These are phyloP conservation scores for Immersiporthe knoxdaviesiana DNA, from an alignment of 2,329 filamentous ascomycete species.

Conservation along the genomic window DNA sequence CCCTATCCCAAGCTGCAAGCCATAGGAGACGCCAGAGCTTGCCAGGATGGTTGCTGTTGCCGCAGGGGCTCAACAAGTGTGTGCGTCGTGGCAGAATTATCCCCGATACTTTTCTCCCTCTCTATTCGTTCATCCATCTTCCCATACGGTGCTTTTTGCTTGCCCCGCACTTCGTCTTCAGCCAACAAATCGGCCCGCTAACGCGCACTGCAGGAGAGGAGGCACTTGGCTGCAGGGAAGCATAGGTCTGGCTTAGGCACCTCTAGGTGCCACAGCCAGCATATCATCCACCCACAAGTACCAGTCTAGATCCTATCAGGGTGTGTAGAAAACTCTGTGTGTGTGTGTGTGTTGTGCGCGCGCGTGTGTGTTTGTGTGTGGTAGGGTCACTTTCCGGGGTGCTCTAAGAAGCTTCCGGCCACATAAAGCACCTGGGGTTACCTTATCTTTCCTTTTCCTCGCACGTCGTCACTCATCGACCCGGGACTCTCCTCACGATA, in stretches of 20 bases:
- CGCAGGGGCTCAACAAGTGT: neutral
- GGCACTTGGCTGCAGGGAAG: slow-evolving; percentile 2
- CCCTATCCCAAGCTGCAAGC: neutral
- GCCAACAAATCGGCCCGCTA: slow-evolving; percentile 19
- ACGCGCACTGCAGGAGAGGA: slow-evolving; percentile 24
- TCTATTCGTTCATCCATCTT: neutral
- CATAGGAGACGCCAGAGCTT: neutral
- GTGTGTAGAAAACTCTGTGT: slow-evolving; percentile 13
- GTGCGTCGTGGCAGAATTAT: neutral
- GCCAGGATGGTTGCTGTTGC: slow-evolving; percentile 5
- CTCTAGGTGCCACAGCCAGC: slow-evolving; percentile 9
- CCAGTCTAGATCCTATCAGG: slow-evolving; percentile 7
- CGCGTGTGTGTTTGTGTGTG: neutral
- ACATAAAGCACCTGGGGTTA: slow-evolving; percentile 18
- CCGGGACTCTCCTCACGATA: slow-evolving; percentile 10
- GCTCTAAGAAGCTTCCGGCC: slow-evolving; percentile 13
- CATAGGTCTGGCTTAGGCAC: neutral
- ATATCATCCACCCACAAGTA: slow-evolving; percentile 10
- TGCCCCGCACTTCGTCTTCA: slow-evolving; percentile 16
- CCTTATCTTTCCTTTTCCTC: slow-evolving; percentile 25
- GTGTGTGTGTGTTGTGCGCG: slow-evolving; percentile 18
- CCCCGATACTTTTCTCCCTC: neutral
- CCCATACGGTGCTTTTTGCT: neutral
- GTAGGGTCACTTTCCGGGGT: slow-evolving; percentile 21
- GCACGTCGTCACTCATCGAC: neutral